phyloP scores from a whole-genome alignment of 2,329 filamentous ascomycete species.

The Ophiobolus disseminans region DNA sequence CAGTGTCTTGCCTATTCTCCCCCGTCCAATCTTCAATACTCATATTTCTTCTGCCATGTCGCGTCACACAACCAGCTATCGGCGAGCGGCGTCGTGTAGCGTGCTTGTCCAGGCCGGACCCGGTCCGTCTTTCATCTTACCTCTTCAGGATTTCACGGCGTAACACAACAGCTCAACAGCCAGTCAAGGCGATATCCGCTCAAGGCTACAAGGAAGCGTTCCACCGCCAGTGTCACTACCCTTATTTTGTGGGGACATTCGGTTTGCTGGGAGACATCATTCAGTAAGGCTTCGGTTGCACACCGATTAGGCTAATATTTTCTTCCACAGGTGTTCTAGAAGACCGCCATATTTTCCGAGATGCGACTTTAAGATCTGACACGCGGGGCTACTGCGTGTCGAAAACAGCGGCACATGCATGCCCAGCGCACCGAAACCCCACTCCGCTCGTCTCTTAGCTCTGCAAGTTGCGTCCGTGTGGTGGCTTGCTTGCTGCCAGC shows the following conservation, averaged over 20 bases:
- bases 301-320: conserved; percentile 6
- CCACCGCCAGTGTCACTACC: not conserved
- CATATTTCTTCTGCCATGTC: not conserved
- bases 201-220: conserved; percentile 3
- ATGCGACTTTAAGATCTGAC: conserved; percentile 5
- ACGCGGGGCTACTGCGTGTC: conserved; percentile 8
- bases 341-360: conserved; percentile 15
- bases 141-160: conserved; percentile 5
- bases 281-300: conserved; percentile 9
- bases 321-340: conserved; percentile 18
- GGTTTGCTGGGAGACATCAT: not conserved
- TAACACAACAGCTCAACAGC: conserved; percentile 13
- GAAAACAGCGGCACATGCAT: not conserved
- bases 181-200: conserved; percentile 1
- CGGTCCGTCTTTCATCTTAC: conserved; percentile 1
- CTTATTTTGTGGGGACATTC: not conserved
- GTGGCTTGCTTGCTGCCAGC: too few species aligned
- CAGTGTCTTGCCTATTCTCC: too few species aligned
- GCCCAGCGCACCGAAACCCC: too few species aligned
- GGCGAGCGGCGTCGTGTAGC: not conserved
- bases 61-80: conserved; percentile 1
- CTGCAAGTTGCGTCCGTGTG: not conserved
- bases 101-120: conserved; percentile 6
- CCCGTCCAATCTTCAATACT: too few species aligned
- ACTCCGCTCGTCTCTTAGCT: not conserved